Evolutionary conservation across 2,329 filamentous ascomycete species (phyloP).

Genomic region (Arthrobotrys musiformis): DNA sequence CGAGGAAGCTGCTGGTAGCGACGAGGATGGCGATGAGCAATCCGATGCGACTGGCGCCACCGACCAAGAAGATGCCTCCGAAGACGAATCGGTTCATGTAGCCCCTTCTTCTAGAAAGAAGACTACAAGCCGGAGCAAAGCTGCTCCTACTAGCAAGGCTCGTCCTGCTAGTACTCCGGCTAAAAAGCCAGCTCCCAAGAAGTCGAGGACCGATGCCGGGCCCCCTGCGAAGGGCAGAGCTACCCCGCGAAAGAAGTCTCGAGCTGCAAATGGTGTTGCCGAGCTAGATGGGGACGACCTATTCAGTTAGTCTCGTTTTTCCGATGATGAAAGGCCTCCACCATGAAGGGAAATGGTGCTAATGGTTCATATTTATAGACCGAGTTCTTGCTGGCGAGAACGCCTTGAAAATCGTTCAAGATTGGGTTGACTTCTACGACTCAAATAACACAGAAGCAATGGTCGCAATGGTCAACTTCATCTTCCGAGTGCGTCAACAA

Average conservation of each 20-base stretch:
- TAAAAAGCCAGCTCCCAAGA: slow-evolving; percentile 50
- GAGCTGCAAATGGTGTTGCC: slow-evolving; percentile 36
- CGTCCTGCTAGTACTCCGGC: slow-evolving; percentile 27
- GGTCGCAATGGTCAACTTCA: slow-evolving; percentile 74
- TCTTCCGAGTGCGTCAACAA: slow-evolving; percentile 65
- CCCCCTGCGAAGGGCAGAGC: slow-evolving; percentile 50
- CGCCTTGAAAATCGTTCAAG: slow-evolving; percentile 51
- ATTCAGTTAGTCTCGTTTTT: slow-evolving; percentile 30
- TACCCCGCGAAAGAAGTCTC: slow-evolving; percentile 50
- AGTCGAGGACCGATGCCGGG: slow-evolving; percentile 51
- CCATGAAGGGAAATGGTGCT: neutral
- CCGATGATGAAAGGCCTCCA: neutral
- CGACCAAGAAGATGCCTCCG: slow-evolving; percentile 46
- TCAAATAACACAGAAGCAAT: slow-evolving; percentile 69
- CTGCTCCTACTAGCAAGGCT: slow-evolving; percentile 27
- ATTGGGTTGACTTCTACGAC: slow-evolving; percentile 64
- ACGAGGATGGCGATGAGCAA: slow-evolving; percentile 43
- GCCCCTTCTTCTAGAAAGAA: slow-evolving; percentile 47
- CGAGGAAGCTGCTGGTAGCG: slow-evolving; percentile 41
- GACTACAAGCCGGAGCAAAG: slow-evolving; percentile 18
- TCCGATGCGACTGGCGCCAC: slow-evolving; percentile 46
- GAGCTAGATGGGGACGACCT: slow-evolving; percentile 51
- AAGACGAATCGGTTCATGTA: slow-evolving; percentile 46
- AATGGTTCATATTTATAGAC: slow-evolving; percentile 17
- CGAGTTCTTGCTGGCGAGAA: slow-evolving; percentile 55